Evolutionary conservation across 2,329 filamentous ascomycete species (phyloP), one percentile per base, ranked within the genome.

Genomic region (Ophiocordyceps sinensis): DNA sequence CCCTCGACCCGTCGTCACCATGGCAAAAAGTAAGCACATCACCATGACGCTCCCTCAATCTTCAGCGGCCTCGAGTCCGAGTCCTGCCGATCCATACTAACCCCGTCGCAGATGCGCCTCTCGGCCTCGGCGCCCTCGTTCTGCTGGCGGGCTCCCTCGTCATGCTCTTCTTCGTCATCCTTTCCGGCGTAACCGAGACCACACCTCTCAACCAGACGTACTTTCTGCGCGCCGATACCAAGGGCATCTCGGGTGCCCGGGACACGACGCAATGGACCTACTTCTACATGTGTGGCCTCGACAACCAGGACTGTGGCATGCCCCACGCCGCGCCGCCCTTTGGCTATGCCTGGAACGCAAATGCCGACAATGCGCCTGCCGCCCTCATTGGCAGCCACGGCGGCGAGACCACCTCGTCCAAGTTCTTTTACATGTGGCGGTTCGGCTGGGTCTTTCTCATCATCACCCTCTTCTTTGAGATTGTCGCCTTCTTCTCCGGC

Each of bases 391-490:
- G 81, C 34, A 43, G 47, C 10, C 68, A 77, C 50, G 75, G 65
- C 44, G 63, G 64, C 44, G 48, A 62, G 44, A 79, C 74, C 4
- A 80, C 77, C 6, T 71, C 69, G 46, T 58, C 47, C 19, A 63
- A 65, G 47, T 94, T 79, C 68, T 96, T 73, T 66, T 85, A 87
- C 63, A 71, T 91, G 56, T 93, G 86, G 66, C 77, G 89, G 34
- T 94, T 95, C 67, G 82, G 85, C 60, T 96, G 89, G 75, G 85
- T 88, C 31, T 91, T 94, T 62, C 84, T 84, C 66, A 67, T 96
- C 43, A 80, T 96, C 49, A 77, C 79, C 15, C 73, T 95, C 31
- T 78, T 94, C 68, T 91, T 94, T 59, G 75, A 75, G 47, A 70
- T 75, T 38, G 42, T 77, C 23, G 75, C 81, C 46, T 77, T 88